Base-by-base conservation (phyloP, 768 basidiomycete species). In the Naganishia friedmannii region DNA sequence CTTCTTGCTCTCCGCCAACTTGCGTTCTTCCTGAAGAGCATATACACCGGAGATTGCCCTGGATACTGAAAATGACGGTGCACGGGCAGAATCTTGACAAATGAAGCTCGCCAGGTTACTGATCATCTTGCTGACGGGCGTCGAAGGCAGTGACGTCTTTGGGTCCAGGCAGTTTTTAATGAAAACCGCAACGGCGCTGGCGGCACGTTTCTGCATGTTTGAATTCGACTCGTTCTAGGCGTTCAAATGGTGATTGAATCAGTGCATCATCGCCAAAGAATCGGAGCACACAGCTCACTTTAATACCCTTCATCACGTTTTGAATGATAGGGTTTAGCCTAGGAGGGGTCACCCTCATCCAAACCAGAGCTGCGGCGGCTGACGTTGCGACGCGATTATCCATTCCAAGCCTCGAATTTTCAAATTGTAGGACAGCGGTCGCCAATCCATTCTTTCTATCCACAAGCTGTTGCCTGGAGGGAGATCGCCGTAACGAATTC, bases 321-420 rank as follows among this genome's bases (percentile, higher is more conserved):
- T 94, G 93, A 53, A 99, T 93, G 57, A 99, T 88, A 0, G 96
- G 94, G 74, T 92, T 95, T 72, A 98, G 88, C 82, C 96, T 97
- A 71, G 92, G 88, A 0, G 96, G 95, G 13, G 92, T 88, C 39
- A 87, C 87, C 77, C 86, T 85, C 73, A 97, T 87, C 9, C 93
- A 89, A 15, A 99, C 89, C 73, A 93, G 89, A 0, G 94, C 92
- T 1, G 91, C 89, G 9, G 94, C 92, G 75, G 96, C 90, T 0
- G 92, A 88, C 8, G 96, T 92, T 1, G 88, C 88, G 23, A 97
- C 89, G 51, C 93, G 90, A 26, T 87, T 86, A 73, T 97, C 94
- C 13, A 70, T 65, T 39, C 37, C 54, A 5, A 42, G 10, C 3
- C 42, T 63, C 1, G 39, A 63, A 13, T 29, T 31, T 45, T 63